These are phyloP conservation scores for Rhytidiadelphus loreus DNA, from an alignment of 225 moss, liverwort and hornwort species.

Conservation along the genomic window DNA sequence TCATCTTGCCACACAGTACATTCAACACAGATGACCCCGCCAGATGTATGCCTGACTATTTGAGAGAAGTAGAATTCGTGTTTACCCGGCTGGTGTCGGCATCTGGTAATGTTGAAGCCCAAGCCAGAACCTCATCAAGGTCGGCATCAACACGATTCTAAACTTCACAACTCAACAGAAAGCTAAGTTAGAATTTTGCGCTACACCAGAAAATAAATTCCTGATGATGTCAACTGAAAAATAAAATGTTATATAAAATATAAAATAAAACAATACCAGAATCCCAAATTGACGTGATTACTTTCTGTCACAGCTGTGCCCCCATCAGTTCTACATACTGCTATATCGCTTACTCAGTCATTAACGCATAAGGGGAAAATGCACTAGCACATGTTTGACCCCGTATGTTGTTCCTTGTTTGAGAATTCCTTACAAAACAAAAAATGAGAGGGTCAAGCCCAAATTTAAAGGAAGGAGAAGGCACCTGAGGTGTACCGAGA, in stretches of 20 bases:
- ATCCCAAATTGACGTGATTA: neutral
- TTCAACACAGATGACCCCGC: neutral
- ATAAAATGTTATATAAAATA: neutral
- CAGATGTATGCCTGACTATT: neutral
- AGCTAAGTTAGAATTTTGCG: neutral
- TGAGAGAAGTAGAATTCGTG: neutral
- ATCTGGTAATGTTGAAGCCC: constrained; percentile 29
- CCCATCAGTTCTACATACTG: neutral
- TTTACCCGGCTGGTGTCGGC: constrained; percentile 34
- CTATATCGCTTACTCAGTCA: neutral
- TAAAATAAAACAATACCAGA: neutral
- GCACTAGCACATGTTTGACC: neutral
- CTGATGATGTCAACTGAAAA: neutral
- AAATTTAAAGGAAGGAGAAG: neutral
- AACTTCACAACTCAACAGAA: constrained; percentile 12
- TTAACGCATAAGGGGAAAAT: neutral
- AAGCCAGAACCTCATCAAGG: constrained; percentile 39
- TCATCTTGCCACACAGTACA: neutral
- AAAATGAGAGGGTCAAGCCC: neutral
- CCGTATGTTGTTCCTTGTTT: neutral
- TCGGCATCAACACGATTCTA: constrained; percentile 39
- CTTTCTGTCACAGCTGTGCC: neutral
- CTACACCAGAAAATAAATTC: neutral
- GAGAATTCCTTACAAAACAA: neutral
- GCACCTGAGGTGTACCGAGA: constrained; percentile 32